Conservation (phyloP, 148 eudicot species). For the Fallopia convolvulus region DNA sequence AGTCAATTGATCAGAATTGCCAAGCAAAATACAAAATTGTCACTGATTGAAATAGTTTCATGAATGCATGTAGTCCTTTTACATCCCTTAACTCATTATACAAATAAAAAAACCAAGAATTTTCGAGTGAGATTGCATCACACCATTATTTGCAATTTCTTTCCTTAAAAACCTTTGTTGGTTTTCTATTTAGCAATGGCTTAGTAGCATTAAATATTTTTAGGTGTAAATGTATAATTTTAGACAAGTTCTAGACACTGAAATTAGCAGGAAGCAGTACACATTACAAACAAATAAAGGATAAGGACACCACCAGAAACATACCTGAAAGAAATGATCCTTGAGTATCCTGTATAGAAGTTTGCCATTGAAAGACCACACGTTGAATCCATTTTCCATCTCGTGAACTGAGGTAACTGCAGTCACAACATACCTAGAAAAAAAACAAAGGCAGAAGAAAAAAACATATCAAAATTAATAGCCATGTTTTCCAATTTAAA, state of each 20-base stretch:
- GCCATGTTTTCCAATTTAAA: neutral
- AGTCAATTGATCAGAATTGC: too few relatives aligned
- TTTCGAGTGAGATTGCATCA: too few relatives aligned
- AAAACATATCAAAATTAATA: neutral
- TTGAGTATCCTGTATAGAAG: conserved; percentile 65
- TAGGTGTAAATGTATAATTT: too few relatives aligned
- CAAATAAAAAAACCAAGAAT: too few relatives aligned
- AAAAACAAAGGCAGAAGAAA: neutral
- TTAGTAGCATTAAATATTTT: neutral
- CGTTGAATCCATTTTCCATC: conserved; percentile 93
- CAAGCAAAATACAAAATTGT: too few relatives aligned
- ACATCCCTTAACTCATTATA: neutral
- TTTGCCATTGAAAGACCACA: conserved; percentile 93
- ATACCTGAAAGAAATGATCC: conserved; percentile 97
- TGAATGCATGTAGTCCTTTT: neutral
- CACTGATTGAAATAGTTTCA: neutral
- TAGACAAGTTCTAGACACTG: neutral
- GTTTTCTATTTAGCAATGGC: neutral
- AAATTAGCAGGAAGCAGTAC: neutral
- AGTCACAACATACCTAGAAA: conserved; percentile 76
- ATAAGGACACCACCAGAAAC: neutral
- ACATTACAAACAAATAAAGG: neutral
- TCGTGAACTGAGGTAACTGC: conserved; percentile 90
- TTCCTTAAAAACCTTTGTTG: neutral
- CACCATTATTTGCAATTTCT: neutral